Evolutionary conservation across 257 asterid genomes (phyloP), one percentile per base, ranked within the genome.

Genomic region (Scutellaria minor): DNA sequence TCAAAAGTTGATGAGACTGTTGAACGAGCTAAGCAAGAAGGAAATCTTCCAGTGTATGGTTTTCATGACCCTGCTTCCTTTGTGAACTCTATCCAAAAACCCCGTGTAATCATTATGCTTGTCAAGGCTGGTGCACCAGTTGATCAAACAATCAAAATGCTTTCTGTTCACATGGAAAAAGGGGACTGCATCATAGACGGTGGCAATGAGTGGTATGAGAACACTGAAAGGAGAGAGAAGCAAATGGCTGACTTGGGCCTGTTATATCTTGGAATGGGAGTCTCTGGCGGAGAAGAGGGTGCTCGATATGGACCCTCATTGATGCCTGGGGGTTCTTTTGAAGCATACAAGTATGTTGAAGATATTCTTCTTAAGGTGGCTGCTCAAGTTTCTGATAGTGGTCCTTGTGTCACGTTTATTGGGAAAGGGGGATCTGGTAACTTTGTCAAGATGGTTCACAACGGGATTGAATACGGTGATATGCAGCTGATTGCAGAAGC

Each of bases 401-500:
- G 96, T 42, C 92, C 96, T 6, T 88, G 95, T 79, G 96, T 89
- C 44, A 85, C 89, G 5, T 89, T 85, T 62, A 79, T 86, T 10
- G 96, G 96, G 27, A 64, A 86, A 41, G 90, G 92, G 68, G 92
- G 96, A 60, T 80, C 92, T n/a, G 90, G 96, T 1, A 89, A 86
- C 78, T 89, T 89, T 50, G 96, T 89, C 46, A 89, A 89, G 78
- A 89, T 86, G 96, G 73, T 89, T 31, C 96, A 85, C 69, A 86
- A 89, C 24, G 96, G 92, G 66, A 89, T 89, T 56, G 96, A 89
- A 64, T 89, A 89, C 24, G 96, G 96, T 62, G 96, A 86, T 73
- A 89, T 89, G 96, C 96, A 89, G 80, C 75, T 89, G 76, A 89
- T 89, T 75, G 80, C 96, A 0, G 96, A 89, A 83, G 96, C 90